Evolutionary conservation across 305 asterid species (phyloP).

Genomic region (Coffea humblotiana): DNA sequence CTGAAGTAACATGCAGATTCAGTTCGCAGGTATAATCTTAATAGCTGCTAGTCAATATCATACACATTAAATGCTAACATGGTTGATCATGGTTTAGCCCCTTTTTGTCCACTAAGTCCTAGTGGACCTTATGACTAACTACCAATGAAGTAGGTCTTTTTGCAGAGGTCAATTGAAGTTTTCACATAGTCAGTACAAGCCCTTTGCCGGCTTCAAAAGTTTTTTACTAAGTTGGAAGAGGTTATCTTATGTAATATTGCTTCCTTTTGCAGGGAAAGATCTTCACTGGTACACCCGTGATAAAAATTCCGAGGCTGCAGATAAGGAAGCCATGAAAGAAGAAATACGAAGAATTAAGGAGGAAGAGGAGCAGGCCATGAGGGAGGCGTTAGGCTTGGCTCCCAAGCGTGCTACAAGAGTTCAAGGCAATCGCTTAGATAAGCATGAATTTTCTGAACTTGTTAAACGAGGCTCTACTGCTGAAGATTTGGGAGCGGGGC

Average conservation of each 20-base stretch:
- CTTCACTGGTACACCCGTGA: conserved; percentile 88
- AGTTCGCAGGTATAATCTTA: too few species aligned
- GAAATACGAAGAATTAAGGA: conserved; percentile 92
- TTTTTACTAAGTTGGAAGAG: not conserved
- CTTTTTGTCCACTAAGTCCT: not conserved
- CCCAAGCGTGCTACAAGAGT: conserved; percentile 70
- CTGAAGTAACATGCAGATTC: not conserved
- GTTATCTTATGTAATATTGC: not conserved
- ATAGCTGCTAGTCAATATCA: not conserved
- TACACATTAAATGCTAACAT: not conserved
- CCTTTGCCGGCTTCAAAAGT: not conserved
- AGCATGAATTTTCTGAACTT: conserved; percentile 90
- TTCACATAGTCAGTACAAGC: not conserved
- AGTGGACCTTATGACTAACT: not conserved
- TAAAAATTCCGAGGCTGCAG: conserved; percentile 47
- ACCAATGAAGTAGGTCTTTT: not conserved
- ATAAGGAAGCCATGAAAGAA: conserved; percentile 69
- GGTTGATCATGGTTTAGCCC: not conserved
- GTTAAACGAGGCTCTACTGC: conserved; percentile 94
- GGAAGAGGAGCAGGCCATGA: conserved; percentile 98
- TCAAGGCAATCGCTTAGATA: conserved; percentile 82
- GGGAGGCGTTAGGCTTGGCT: conserved; percentile 96
- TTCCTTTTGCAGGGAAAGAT: conserved; percentile 69
- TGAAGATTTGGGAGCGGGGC: conserved; percentile 98
- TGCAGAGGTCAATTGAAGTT: not conserved